These are phyloP conservation scores for Puya raimondii DNA, from an alignment of 176 grass and related monocot species.

Conservation along the genomic window DNA sequence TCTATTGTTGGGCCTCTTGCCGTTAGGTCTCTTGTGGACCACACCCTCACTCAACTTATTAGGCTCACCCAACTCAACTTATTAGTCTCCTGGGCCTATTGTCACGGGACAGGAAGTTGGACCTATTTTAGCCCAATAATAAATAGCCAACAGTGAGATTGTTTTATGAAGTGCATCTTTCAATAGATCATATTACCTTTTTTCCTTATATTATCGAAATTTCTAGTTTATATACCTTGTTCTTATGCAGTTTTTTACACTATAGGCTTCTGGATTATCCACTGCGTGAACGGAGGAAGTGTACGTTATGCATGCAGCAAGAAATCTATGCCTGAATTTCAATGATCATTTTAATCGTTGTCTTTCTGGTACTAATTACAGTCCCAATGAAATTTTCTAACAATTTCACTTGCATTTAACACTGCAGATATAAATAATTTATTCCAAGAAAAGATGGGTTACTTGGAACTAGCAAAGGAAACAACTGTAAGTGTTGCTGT, in stretches of 20 bases:
- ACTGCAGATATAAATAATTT: slow-evolving; percentile 54
- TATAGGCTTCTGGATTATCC: slow-evolving; percentile 64
- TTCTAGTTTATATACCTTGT: not conserved
- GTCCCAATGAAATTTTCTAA: no score
- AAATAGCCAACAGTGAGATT: no score
- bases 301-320: slow-evolving; percentile 40
- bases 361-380: not conserved
- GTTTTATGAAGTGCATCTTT: no score
- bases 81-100: no score
- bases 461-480: slow-evolving; percentile 75
- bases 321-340: slow-evolving; percentile 9
- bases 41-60: no score
- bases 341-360: slow-evolving; percentile 2
- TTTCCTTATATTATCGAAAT: not conserved
- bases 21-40: no score
- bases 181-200: no score
- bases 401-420: slow-evolving; percentile 16
- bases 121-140: no score
- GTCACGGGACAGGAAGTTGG: no score
- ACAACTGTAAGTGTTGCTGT: slow-evolving; percentile 38
- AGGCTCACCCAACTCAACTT: no score
- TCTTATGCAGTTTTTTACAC: not conserved
- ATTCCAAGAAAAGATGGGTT: slow-evolving; percentile 63
- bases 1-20: no score
- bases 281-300: slow-evolving; percentile 71